Evolutionary conservation across 805 yeast species (phyloP).

Genomic region (Wickerhamiella kazuoi): DNA sequence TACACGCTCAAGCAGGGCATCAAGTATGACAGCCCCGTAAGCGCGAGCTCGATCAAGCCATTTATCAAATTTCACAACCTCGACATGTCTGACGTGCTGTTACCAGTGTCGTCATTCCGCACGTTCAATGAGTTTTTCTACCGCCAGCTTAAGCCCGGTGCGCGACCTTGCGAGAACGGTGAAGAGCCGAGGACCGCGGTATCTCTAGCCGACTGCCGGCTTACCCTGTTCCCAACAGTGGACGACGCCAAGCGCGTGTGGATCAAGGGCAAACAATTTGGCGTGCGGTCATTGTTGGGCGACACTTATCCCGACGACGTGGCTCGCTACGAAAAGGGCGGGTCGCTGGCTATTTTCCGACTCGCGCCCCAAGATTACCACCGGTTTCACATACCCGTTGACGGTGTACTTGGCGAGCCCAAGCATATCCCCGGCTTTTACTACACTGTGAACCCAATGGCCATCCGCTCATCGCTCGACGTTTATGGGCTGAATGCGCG

Average conservation of each 20-base stretch:
- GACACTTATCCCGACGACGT: conserved; percentile 24
- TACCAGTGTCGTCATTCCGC: conserved; percentile 32
- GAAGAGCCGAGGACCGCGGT: conserved; percentile 33
- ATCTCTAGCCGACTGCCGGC: conserved; percentile 80
- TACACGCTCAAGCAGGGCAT: conserved; percentile 66
- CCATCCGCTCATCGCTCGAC: conserved; percentile 69
- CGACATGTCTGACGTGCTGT: conserved; percentile 50
- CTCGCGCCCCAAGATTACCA: conserved; percentile 96
- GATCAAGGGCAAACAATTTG: conserved; percentile 75
- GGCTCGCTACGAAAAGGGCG: conserved; percentile 24
- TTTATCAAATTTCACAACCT: conserved; percentile 73
- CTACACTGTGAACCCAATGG: conserved; percentile 96
- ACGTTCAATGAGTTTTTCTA: conserved; percentile 86
- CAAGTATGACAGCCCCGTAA: conserved; percentile 58
- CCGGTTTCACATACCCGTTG: conserved; percentile 77
- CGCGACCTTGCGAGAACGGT: conserved; percentile 51
- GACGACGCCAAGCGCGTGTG: conserved; percentile 53
- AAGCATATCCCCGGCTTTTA: conserved; percentile 70
- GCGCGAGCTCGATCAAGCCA: conserved; percentile 49
- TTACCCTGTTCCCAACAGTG: conserved; percentile 48
- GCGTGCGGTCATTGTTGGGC: conserved; percentile 42
- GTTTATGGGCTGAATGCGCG: conserved; percentile 87
- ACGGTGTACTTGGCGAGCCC: conserved; percentile 52
- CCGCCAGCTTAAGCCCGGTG: conserved; percentile 51
- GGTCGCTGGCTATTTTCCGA: conserved; percentile 63